Base-by-base conservation (phyloP, 1,139 yeast species). In the Blastobotrys buckinghamii region DNA sequence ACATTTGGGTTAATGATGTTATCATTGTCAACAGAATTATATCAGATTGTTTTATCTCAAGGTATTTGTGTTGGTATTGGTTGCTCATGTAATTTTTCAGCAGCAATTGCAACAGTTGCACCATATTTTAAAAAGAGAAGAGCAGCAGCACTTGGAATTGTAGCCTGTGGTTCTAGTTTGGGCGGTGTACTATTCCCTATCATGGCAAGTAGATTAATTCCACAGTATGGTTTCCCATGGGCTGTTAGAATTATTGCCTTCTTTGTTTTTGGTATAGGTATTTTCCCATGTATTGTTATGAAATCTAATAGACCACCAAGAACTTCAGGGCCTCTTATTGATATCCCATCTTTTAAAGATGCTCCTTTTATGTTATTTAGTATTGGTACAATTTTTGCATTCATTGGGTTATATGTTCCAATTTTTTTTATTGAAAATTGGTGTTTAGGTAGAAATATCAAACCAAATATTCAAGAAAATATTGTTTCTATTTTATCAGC, bases 31-130 rank as follows among this genome's bases (percentile, higher is more conserved):
- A 67, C 66, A 0, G 62, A 68, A 20, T 73, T 77, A 41, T 76
- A 71, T 58, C 87, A 82, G 50, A 75, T 81, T 50, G 67, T 82
- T 20, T 66, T 82, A 29, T 69, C 82, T 1, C 82, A 79, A 60
- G 79, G 84, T 7, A 59, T 79, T 1, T 65, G 76, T 26, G 67
- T 75, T 7, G 88, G 76, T 15, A 65, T 75, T 2, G 87, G 85
- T 0, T 52, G 77, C 7, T 83, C 83, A 0, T 53, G 60, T 19
- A 47, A 56, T 15, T 62, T 59, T 46, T 54, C 57, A 15, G 53
- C 55, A 2, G 52, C 59, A 0, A 54, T 62, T 34, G 58, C 65
- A 2, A 55, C 58, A 17, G 58, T 60, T 6, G 55, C 64, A 5
- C 83, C 78, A 53, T 82, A 77, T 67, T 82, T 81, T 62, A 67